phyloP scores from a whole-genome alignment of 1,139 yeast species.

The Blastobotrys raffinosifermentans region DNA sequence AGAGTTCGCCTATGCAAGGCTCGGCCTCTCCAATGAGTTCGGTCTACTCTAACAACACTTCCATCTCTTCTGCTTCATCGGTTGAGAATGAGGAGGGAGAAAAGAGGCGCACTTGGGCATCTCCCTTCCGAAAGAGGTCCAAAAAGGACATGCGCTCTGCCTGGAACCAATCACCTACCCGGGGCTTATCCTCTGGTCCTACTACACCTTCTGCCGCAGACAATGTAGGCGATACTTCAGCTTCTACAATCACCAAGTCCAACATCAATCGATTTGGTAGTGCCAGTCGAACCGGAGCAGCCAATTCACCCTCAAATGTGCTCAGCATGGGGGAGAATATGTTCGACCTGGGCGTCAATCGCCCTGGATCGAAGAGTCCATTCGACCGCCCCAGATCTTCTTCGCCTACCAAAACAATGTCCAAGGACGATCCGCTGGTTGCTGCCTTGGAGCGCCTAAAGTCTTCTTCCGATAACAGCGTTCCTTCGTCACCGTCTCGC shows the following conservation, averaged over 20 bases:
- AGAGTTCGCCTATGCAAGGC: constrained; percentile 26
- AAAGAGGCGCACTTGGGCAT: constrained; percentile 35
- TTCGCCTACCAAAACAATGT: constrained; percentile 22
- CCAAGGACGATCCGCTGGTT: constrained; percentile 43
- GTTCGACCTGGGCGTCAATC: constrained; percentile 29
- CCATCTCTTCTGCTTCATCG: constrained; percentile 24
- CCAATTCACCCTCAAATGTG: constrained; percentile 17
- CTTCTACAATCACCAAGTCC: constrained; percentile 17
- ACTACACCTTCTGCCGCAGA: constrained; percentile 7
- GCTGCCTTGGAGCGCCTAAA: constrained; percentile 62
- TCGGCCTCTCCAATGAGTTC: constrained; percentile 28
- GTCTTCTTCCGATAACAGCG: constrained; percentile 23
- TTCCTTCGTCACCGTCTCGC: constrained; percentile 2
- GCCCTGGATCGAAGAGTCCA: constrained; percentile 12
- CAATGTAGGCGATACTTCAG: constrained; percentile 6
- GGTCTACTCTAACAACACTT: constrained; percentile 28
- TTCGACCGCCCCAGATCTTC: constrained; percentile 19
- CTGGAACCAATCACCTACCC: constrained; percentile 20
- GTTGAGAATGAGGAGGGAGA: constrained; percentile 12
- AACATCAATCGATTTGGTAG: constrained; percentile 14
- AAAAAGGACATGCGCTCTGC: constrained; percentile 26
- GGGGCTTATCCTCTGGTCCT: constrained; percentile 11
- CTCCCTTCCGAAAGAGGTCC: constrained; percentile 34
- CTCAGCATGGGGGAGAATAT: constrained; percentile 30
- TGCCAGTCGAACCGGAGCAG: constrained; percentile 7